A percentile compares a stretch with the other conserved stretches of the same genome.
phyloP scores from a whole-genome alignment of 2,329 filamentous ascomycete genomes.

The Periconia sp. region DNA sequence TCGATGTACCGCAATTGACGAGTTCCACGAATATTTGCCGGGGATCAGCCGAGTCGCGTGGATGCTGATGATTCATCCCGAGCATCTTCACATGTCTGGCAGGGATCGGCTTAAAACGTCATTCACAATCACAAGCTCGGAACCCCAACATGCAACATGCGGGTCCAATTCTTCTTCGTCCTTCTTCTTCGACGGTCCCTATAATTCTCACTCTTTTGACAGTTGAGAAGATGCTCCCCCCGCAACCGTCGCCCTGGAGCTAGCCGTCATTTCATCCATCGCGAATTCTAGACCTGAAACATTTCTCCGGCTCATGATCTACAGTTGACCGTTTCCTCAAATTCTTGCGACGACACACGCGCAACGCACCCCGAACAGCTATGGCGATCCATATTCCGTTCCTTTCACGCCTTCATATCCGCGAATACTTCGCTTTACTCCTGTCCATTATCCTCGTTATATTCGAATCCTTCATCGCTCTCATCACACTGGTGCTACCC shows the following conservation, averaged over 20 bases:
- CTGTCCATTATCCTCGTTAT: conserved; percentile 81
- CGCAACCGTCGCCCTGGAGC: not conserved
- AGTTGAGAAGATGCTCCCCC: not conserved
- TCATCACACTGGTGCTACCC: conserved; percentile 85
- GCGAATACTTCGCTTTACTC: conserved; percentile 85
- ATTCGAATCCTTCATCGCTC: conserved; percentile 78
- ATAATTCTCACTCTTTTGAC: not conserved
- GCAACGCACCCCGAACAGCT: not conserved
- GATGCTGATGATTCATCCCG: not conserved
- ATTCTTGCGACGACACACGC: not conserved
- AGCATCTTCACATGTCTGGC: conserved; percentile 3
- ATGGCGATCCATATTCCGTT: conserved; percentile 61
- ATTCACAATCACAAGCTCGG: not conserved
- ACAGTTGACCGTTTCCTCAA: not conserved
- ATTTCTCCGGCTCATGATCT: not conserved
- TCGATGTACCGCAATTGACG: no score
- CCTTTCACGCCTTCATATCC: conserved; percentile 60
- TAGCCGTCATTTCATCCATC: not conserved
- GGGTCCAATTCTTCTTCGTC: not conserved
- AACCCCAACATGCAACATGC: not conserved
- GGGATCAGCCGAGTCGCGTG: not conserved
- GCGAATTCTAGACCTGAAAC: not conserved
- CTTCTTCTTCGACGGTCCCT: not conserved
- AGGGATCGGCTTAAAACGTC: conserved; percentile 2
- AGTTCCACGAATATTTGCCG: not conserved